phyloP scores from a whole-genome alignment of 441 rosid genomes.

The Croton laevigatus region DNA sequence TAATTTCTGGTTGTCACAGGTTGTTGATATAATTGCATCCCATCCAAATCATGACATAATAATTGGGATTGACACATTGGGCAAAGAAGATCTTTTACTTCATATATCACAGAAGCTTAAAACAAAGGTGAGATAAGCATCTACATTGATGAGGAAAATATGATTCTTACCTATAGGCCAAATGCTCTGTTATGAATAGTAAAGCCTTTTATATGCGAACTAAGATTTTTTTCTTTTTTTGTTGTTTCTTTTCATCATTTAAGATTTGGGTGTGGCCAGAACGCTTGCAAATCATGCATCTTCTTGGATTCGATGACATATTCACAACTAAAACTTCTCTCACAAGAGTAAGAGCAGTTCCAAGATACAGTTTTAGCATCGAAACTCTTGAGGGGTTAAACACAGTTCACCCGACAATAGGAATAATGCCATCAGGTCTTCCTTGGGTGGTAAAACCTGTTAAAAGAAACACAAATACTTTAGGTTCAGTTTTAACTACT shows the following conservation, averaged over 20 bases:
- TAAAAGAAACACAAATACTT: conserved; percentile 39
- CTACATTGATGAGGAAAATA: not conserved
- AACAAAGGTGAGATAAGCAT: conserved; percentile 40
- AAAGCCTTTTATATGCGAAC: not conserved
- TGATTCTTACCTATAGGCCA: not conserved
- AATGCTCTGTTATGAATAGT: not conserved
- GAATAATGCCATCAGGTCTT: conserved; percentile 89
- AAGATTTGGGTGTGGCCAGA: conserved; percentile 98
- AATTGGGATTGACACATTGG: conserved; percentile 66
- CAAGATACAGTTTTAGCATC: conserved; percentile 71
- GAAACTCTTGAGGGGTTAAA: conserved; percentile 64
- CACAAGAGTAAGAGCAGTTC: conserved; percentile 78
- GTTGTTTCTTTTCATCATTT: conserved; percentile 11
- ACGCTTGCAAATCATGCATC: conserved; percentile 79
- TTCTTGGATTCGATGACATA: conserved; percentile 55
- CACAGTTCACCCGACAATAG: conserved; percentile 59
- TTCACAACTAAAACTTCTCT: conserved; percentile 69
- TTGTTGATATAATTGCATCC: conserved; percentile 57
- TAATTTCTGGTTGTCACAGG: conserved; percentile 30
- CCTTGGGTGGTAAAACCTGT: conserved; percentile 54
- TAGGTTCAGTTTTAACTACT: conserved; percentile 33
- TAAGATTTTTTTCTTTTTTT: not conserved
- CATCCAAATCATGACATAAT: conserved; percentile 68
- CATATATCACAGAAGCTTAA: conserved; percentile 50
- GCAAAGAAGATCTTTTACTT: conserved; percentile 71